Evolutionary conservation across 2,329 filamentous ascomycete genomes (phyloP), one percentile per base, ranked within the genome.

Genomic region (Fusarium sp.): DNA sequence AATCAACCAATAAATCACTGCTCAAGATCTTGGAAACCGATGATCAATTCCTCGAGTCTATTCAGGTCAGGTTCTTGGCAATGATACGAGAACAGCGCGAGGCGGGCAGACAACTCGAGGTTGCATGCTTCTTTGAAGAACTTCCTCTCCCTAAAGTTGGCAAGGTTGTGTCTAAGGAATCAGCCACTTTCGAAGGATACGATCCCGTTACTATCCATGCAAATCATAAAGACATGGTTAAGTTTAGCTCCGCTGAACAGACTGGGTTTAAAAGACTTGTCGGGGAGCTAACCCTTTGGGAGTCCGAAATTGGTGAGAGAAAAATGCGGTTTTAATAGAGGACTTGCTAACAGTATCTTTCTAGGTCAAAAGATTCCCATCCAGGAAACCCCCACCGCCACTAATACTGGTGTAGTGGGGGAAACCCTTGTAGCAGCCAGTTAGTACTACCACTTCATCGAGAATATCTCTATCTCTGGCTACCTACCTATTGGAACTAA

Each of bases 111-210:
- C 30, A 34, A 13, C 50, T 78, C 10, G 66, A 78, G 37, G 65
- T 80, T n/a, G 74, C 73, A 10, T 79, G 79, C 62, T 82, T 82
- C 65, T 79, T 74, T 34, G 79, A 82, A 70, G 78, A 81, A 60
- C 66, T 80, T 11, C 75, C 77, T 9, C 11, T 34, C 7, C 11
- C 7, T 11, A 34, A 4, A 34, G 31, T 11, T 11, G 8, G 11
- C 2, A 34, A 34, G 11, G 31, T 34, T 8, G 31, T 34, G 8
- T 34, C 11, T 16, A 5, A 18, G 15, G 28, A 23, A 15, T 46
- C 7, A 15, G 37, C 37, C 3, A 40, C 37, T 40, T 40, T 40
- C 6, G 37, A 13, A 40, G 37, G 37, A 15, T 40, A 40, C 6
- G 12, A 13, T 6, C 7, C 37, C 3, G 12, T 7, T 13, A 15